Evolutionary conservation across 2,329 filamentous ascomycete genomes (phyloP).

Genomic region (Aspergillus ruber): DNA sequence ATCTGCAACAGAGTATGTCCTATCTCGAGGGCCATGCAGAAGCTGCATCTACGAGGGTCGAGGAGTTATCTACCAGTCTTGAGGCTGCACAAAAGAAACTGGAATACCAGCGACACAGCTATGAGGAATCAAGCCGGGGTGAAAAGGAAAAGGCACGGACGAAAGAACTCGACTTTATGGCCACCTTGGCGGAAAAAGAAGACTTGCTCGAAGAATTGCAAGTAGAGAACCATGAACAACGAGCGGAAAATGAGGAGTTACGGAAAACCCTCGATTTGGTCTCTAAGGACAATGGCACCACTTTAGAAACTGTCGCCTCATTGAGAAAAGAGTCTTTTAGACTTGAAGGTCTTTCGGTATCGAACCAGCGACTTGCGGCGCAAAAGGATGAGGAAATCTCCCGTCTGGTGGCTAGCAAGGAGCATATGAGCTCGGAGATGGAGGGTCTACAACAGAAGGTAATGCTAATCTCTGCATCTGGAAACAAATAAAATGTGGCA

Average conservation of each 20-base stretch:
- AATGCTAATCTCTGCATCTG: conserved; percentile 1
- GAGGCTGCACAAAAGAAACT: conserved; percentile 31
- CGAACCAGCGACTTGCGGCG: conserved; percentile 10
- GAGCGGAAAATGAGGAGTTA: conserved; percentile 15
- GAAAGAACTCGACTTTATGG: conserved; percentile 39
- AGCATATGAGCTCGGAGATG: conserved; percentile 10
- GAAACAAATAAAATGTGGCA: not conserved
- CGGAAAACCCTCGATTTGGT: conserved; percentile 14
- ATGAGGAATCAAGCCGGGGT: conserved; percentile 20
- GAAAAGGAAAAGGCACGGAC: conserved; percentile 26
- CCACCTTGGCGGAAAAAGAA: conserved; percentile 39
- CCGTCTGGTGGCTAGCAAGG: conserved; percentile 15
- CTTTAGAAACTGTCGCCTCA: conserved; percentile 13
- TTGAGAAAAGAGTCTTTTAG: conserved; percentile 21
- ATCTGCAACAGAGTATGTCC: conserved; percentile 36
- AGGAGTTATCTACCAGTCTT: conserved; percentile 29
- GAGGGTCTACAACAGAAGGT: conserved; percentile 19
- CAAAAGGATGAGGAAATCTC: conserved; percentile 22
- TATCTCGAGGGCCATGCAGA: conserved; percentile 32
- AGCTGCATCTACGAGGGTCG: conserved; percentile 30
- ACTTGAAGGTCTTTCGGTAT: conserved; percentile 17
- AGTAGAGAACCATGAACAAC: conserved; percentile 24
- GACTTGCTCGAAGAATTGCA: conserved; percentile 40
- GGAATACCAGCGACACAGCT: conserved; percentile 27
- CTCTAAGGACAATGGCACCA: conserved; percentile 18